Conservation (phyloP, 2,329 filamentous ascomycete species). For the Trichoderma oligosporum region DNA sequence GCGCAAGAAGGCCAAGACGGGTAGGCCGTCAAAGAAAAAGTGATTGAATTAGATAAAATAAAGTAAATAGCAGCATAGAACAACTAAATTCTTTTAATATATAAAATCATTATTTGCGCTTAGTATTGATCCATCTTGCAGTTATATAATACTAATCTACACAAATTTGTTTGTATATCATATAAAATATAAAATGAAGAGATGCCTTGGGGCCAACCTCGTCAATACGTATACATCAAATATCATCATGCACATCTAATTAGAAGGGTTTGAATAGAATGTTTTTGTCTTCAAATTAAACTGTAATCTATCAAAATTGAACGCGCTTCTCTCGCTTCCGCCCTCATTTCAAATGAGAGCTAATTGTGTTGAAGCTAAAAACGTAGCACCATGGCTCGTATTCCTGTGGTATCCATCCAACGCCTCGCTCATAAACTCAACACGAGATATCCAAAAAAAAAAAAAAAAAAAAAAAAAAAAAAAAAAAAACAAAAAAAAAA, state of each 20-base stretch:
- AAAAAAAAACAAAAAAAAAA: not conserved
- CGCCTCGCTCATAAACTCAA: constrained; percentile 12
- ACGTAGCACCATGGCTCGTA: not conserved
- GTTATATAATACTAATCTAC: too few relatives aligned
- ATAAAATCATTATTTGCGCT: too few relatives aligned
- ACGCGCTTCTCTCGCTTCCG: not conserved
- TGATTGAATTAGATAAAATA: not conserved
- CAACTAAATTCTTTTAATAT: too few relatives aligned
- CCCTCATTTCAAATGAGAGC: not conserved
- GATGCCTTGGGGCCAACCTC: too few relatives aligned
- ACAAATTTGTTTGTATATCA: too few relatives aligned
- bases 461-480: not conserved
- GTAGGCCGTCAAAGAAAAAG: constrained; percentile 61
- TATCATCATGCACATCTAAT: not conserved
- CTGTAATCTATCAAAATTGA: not conserved
- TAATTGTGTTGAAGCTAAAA: not conserved
- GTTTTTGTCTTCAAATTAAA: not conserved
- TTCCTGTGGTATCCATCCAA: constrained; percentile 6
- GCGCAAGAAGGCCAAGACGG: constrained; percentile 80
- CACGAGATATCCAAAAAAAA: not conserved
- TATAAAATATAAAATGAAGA: too few relatives aligned
- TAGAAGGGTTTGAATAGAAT: not conserved
- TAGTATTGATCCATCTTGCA: too few relatives aligned
- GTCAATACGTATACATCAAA: too few relatives aligned
- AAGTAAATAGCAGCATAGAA: not conserved